phyloP scores from a whole-genome alignment of 208 protist species.

The Leishmania lainsoni region DNA sequence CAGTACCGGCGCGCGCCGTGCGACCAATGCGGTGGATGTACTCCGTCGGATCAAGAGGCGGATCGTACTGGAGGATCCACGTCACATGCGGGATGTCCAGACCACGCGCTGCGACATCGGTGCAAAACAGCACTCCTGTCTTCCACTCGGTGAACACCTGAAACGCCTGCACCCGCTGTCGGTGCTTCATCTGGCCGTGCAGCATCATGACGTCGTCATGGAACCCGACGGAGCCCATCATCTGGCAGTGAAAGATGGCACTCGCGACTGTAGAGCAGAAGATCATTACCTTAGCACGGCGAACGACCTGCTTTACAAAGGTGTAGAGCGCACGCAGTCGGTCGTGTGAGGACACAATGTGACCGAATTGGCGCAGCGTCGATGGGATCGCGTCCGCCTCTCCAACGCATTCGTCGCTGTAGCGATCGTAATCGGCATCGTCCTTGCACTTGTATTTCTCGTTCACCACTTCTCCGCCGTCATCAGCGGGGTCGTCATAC shows the following conservation, averaged over 20 bases:
- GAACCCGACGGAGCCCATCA: constrained; percentile 98
- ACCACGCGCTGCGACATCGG: constrained; percentile 94
- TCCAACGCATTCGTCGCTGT: constrained; percentile 23
- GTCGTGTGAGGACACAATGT: constrained; percentile 72
- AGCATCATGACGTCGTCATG: constrained; percentile 96
- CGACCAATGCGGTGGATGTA: constrained; percentile 97
- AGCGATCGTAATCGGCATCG: background rate
- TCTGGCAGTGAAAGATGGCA: constrained; percentile 98
- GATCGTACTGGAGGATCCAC: constrained; percentile 99
- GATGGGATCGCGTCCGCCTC: constrained; percentile 71
- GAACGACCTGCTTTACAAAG: constrained; percentile 97
- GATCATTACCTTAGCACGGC: constrained; percentile 96
- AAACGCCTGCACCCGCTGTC: constrained; percentile 93
- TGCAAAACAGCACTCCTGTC: constrained; percentile 95
- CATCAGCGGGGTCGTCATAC: constrained; percentile 32
- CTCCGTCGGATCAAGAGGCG: constrained; percentile 94
- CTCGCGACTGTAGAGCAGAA: constrained; percentile 98
- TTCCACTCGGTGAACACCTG: constrained; percentile 83
- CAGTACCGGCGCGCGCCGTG: constrained; percentile 94
- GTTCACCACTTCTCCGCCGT: constrained; percentile 16
- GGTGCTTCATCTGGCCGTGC: constrained; percentile 96
- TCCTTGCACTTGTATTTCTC: constrained; percentile 24
- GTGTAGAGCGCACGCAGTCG: constrained; percentile 92
- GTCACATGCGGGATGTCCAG: constrained; percentile 96
- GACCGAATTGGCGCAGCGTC: constrained; percentile 81